Conservation (phyloP, 129 eudicot genomes). For the Flaveria robusta region DNA sequence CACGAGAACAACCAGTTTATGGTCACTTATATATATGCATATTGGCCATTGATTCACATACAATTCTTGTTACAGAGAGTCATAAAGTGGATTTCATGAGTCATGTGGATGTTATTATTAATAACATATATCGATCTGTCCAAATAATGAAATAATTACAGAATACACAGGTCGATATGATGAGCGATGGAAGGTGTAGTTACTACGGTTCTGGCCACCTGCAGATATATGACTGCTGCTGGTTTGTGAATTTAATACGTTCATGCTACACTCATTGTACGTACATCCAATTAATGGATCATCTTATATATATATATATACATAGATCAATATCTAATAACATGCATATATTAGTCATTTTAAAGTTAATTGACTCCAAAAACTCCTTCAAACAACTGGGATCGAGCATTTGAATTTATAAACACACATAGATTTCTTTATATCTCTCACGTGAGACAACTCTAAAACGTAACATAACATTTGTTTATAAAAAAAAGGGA, state of each 20-base stretch:
- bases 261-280: slow-evolving; percentile 16
- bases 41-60: no score
- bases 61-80: neutral
- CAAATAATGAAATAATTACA: neutral
- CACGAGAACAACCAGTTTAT: no score
- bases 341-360: neutral
- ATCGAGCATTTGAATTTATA: neutral
- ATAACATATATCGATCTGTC: neutral
- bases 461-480: no score
- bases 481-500: no score
- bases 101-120: slow-evolving; percentile 1
- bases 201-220: neutral
- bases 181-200: neutral
- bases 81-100: slow-evolving; percentile 7
- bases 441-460: no score
- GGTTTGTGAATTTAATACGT: neutral
- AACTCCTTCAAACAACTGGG: neutral
- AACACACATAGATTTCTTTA: neutral
- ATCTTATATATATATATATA: neutral
- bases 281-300: neutral
- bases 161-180: neutral
- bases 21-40: no score
- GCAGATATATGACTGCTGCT: neutral
- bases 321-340: neutral
- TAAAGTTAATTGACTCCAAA: no score